These are phyloP conservation scores for Xerocomellus amylosporus DNA, from an alignment of 768 basidiomycete species.

Conservation along the genomic window DNA sequence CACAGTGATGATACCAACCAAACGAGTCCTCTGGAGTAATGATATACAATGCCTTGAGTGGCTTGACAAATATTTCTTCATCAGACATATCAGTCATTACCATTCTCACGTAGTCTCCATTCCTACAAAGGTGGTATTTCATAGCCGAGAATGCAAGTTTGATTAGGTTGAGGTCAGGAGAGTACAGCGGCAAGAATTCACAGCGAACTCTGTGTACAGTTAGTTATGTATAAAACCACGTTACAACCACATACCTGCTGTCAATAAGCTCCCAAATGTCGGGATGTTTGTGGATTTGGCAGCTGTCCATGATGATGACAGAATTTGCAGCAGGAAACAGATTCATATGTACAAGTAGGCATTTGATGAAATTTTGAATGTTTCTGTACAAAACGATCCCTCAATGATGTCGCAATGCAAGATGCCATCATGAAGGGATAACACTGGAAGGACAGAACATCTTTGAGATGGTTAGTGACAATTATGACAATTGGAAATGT, in stretches of 20 bases:
- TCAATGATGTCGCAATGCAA: constrained; percentile 2
- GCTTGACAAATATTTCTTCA: neutral
- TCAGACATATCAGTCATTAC: neutral
- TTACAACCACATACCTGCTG: neutral
- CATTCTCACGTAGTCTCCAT: neutral
- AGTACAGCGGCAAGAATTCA: constrained; percentile 33
- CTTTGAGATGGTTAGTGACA: too few relatives aligned
- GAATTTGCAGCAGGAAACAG: constrained; percentile 36
- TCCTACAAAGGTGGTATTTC: constrained; percentile 8
- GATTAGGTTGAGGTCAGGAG: constrained; percentile 32
- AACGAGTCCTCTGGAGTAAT: neutral
- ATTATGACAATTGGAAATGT: too few relatives aligned
- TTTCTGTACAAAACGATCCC: neutral
- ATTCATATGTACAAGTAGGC: constrained; percentile 17
- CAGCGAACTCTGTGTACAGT: constrained; percentile 12
- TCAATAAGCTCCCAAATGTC: constrained; percentile 33
- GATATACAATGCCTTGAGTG: neutral
- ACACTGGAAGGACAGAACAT: too few relatives aligned
- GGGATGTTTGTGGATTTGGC: constrained; percentile 40
- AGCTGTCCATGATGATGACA: constrained; percentile 40
- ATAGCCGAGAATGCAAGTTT: constrained; percentile 29
- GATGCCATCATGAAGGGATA: too few relatives aligned
- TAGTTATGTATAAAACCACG: too few relatives aligned
- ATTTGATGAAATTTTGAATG: constrained; percentile 15
- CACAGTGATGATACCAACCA: neutral